A percentile compares a stretch with the other conserved stretches of the same genome.
Conservation (phyloP, 2,329 filamentous ascomycete genomes). For the Cladosporium cucumerinum region DNA sequence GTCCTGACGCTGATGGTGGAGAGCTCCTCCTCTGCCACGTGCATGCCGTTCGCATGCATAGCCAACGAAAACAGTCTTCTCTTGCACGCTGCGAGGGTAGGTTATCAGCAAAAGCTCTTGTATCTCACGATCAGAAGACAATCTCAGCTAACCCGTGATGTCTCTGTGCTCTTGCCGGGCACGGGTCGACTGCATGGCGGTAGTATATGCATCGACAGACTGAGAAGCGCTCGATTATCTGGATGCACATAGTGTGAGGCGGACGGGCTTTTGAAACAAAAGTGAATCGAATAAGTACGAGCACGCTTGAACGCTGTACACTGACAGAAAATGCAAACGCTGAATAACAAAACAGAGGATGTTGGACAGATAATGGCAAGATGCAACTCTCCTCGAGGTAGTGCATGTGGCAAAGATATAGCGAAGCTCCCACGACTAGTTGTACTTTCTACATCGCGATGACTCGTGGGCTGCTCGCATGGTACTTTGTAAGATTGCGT, state of each 20-base stretch:
- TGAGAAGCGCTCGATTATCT: slow-evolving; percentile 75
- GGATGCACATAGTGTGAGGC: neutral
- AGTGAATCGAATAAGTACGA: neutral
- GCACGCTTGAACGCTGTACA: neutral
- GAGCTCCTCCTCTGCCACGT: slow-evolving; percentile 14
- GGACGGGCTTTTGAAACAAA: neutral
- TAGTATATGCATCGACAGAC: slow-evolving; percentile 87
- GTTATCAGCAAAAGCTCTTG: neutral
- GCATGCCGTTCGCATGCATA: slow-evolving; percentile 60
- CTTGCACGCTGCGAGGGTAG: slow-evolving; percentile 50
- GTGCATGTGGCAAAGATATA: slow-evolving; percentile 12
- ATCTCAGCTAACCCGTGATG: slow-evolving; percentile 52
- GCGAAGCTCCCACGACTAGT: neutral
- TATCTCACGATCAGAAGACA: neutral
- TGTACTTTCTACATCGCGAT: neutral
- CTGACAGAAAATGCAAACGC: neutral
- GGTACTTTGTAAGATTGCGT: neutral
- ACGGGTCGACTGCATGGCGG: slow-evolving; percentile 80
- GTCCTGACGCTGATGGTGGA: neutral
- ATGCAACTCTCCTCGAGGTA: neutral
- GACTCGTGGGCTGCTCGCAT: neutral
- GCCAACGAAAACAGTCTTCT: slow-evolving; percentile 76
- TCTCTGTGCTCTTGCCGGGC: slow-evolving; percentile 68
- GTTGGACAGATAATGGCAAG: neutral
- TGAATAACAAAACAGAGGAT: neutral